Evolutionary conservation across 2,329 filamentous ascomycete species (phyloP).

Genomic region (Alternaria solani): DNA sequence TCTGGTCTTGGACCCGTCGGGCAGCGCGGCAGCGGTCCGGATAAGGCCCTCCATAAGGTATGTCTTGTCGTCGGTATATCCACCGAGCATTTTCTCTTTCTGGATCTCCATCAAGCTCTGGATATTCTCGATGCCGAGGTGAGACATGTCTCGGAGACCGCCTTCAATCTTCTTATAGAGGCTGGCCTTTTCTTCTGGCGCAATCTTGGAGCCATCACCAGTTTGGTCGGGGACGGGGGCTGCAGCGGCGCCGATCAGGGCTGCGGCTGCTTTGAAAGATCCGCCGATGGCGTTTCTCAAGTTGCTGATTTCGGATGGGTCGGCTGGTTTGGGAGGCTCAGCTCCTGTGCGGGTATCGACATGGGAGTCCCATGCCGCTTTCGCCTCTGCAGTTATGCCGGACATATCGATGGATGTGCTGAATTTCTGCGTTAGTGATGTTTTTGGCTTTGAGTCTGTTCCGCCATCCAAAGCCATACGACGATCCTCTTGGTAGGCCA

Average conservation of each 20-base stretch:
- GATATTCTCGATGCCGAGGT: slow-evolving; percentile 46
- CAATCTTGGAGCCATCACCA: slow-evolving; percentile 55
- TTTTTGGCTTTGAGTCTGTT: not conserved
- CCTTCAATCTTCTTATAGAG: slow-evolving; percentile 48
- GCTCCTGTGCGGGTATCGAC: slow-evolving; percentile 45
- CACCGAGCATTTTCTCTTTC: slow-evolving; percentile 55
- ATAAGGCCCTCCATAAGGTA: slow-evolving; percentile 69
- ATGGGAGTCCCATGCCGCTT: slow-evolving; percentile 37
- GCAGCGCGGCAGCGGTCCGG: slow-evolving; percentile 55
- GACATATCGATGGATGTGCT: slow-evolving; percentile 20
- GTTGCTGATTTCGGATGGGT: slow-evolving; percentile 45
- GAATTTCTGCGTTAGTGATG: not conserved
- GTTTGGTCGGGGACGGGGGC: slow-evolving; percentile 49
- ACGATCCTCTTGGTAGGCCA: not conserved
- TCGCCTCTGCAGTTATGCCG: slow-evolving; percentile 26
- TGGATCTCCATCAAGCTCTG: slow-evolving; percentile 50
- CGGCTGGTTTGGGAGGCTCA: slow-evolving; percentile 38
- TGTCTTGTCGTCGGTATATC: slow-evolving; percentile 67
- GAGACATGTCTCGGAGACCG: slow-evolving; percentile 42
- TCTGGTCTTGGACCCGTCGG: slow-evolving; percentile 50
- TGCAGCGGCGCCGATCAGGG: slow-evolving; percentile 39
- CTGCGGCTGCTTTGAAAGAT: slow-evolving; percentile 40
- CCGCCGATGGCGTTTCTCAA: slow-evolving; percentile 39
- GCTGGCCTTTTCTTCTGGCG: slow-evolving; percentile 39
- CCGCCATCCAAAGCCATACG: not conserved